Base-by-base conservation (phyloP, 106 monocot species). In the Platanthera guangdongensis region DNA sequence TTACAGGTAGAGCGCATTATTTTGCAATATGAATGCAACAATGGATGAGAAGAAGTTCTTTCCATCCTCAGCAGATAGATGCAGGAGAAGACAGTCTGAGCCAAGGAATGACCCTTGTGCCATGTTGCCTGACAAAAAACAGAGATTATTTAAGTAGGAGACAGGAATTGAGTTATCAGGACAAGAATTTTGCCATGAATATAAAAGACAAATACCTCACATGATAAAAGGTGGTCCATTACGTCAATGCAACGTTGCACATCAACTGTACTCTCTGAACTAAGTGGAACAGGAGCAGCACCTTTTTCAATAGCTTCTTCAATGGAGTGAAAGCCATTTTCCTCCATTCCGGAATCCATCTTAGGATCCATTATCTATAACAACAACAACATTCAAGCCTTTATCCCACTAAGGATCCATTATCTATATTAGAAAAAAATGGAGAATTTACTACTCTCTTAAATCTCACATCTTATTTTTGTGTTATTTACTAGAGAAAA, bases 341-440 rank as follows among this genome's bases (percentile, higher is more conserved):
- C 71, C 71, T 92, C 89, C 78, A 94, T 94, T 68, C 99, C 99
- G 68, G 92, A 85, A 83, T 99, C 99, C 99, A 99, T 99, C 57
- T 94, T 99, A 55, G 99, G 99, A 85, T 99, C 99, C 99, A 99
- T 99, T 78, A 99, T 94, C 99, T 99, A 72, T 30, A 80, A n/a
- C n/a, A n/a, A n/a, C n/a, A n/a, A n/a, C n/a, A n/a, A n/a, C n/a
- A n/a, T n/a, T n/a, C n/a, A n/a, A n/a, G n/a, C n/a, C n/a, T n/a
- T n/a, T n/a, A n/a, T n/a, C n/a, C n/a, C n/a, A n/a, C n/a, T n/a
- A n/a, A 55, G 99, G 99, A 85, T 99, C 99, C 99, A 99, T 99
- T 78, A 99, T 94, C 99, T 99, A 72, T 30, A 80, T 71, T 51
- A 78, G 15, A 77, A 62, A 68, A 65, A 70, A 0, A 67, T 13